Base-by-base conservation (phyloP, 2,329 filamentous ascomycete species). In the Aspergillus neotritici region DNA sequence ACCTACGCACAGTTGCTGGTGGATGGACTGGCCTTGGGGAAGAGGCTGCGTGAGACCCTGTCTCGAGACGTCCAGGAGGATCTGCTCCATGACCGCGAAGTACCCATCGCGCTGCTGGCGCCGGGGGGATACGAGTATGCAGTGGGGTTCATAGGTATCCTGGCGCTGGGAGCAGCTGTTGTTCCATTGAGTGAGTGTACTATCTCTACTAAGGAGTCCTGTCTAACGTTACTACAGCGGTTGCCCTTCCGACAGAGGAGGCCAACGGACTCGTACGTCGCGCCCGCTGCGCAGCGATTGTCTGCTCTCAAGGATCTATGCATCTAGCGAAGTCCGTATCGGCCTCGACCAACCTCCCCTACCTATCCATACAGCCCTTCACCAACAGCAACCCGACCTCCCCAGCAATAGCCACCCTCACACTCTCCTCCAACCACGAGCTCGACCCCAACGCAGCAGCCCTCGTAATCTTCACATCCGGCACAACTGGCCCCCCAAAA, bases 401-500 rank as follows among this genome's bases (percentile, higher is more conserved):
- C 21, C 21, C 7, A 8, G 9, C 7, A 9, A 25, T 25, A 25
- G 5, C 46, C 51, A 41, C 48, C 3, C 45, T 58, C 2, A 29
- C 49, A n/a, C 54, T 66, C 33, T 63, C 61, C 4, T 63, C 61
- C 1, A 52, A 57, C 43, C 46, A 42, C 1, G 56, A 55, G 25
- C 51, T 55, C 5, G 55, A 65, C 41, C 55, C 56, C 37, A 64
- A 65, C 43, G 50, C 46, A 1, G 56, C 63, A 10, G 62, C 57
- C 5, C 48, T 65, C 12, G 62, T 66, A 17, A 67, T 67, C 13
- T 67, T 65, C 41, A 67, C 64, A 2, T 66, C 63, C 1, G 64
- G 64, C 12, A 67, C 65, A 5, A 65, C 62, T 0, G 60, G 60
- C 2, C 61, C 59, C 16, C 61, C 64, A 5, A 64, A 67, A 48